phyloP scores from a whole-genome alignment of 306 rosid genomes.

The Cicer pinnatifidum region DNA sequence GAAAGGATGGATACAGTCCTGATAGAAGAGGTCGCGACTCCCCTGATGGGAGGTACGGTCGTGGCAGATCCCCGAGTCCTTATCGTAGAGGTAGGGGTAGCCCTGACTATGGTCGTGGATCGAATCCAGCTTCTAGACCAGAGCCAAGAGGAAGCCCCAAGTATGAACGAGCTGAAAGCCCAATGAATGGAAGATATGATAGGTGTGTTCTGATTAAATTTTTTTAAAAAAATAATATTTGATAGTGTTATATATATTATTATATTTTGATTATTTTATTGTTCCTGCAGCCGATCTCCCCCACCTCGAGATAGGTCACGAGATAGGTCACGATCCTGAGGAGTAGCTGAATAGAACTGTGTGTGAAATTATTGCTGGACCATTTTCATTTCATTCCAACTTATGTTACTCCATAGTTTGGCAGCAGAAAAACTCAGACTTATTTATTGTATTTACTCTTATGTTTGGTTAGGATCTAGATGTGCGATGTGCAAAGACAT shows the following conservation, averaged over 20 bases:
- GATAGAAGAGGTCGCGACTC: conserved; percentile 79
- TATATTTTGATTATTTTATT: conserved; percentile 24
- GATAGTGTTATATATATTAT: not conserved
- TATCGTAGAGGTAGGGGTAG: conserved; percentile 76
- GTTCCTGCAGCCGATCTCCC: conserved; percentile 70
- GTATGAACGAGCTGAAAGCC: conserved; percentile 67
- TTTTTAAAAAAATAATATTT: not conserved
- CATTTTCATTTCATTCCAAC: conserved; percentile 35
- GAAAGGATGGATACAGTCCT: conserved; percentile 73
- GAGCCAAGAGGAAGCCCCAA: conserved; percentile 73
- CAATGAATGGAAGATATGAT: conserved; percentile 64
- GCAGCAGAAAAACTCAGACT: conserved; percentile 40
- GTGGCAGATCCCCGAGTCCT: conserved; percentile 78
- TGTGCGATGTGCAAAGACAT: conserved; percentile 31
- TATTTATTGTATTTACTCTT: conserved; percentile 41
- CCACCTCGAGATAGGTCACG: conserved; percentile 58
- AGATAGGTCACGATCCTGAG: conserved; percentile 60
- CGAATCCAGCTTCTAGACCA: conserved; percentile 64
- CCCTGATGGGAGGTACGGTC: conserved; percentile 73
- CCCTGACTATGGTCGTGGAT: conserved; percentile 80
- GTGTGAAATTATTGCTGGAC: conserved; percentile 49
- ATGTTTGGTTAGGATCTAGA: conserved; percentile 40
- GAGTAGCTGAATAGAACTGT: conserved; percentile 43
- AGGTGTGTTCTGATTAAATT: conserved; percentile 52
- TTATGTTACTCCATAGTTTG: conserved; percentile 39